Evolutionary conservation across 1,139 yeast genomes (phyloP).

Genomic region (Lodderomyces jiufengensis): DNA sequence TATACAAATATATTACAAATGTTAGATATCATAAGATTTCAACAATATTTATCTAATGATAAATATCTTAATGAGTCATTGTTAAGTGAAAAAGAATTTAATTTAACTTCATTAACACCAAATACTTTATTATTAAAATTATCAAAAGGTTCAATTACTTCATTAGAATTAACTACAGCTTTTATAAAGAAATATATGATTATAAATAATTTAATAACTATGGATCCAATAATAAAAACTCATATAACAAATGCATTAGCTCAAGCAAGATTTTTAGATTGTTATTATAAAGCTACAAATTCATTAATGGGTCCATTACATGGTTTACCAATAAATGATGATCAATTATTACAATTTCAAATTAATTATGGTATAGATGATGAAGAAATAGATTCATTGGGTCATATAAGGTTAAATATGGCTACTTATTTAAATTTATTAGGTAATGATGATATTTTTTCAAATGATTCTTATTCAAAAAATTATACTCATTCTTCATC

Average conservation of each 20-base stretch:
- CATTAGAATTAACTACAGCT: conserved; percentile 13
- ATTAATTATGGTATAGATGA: neutral
- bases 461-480: no score
- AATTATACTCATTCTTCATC: no score
- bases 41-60: neutral
- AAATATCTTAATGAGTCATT: conserved; percentile 21
- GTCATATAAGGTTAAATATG: conserved; percentile 1
- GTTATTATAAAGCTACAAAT: conserved; percentile 22
- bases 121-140: conserved; percentile 8
- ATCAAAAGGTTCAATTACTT: conserved; percentile 10
- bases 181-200: conserved; percentile 17
- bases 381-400: neutral
- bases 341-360: conserved; percentile 4
- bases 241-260: conserved; percentile 14
- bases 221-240: neutral
- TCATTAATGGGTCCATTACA: conserved; percentile 52
- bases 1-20: no score
- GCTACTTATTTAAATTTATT: no score
- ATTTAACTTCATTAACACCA: conserved; percentile 16
- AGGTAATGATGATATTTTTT: no score
- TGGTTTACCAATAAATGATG: conserved; percentile 59
- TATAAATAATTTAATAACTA: conserved; percentile 13
- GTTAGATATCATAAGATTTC: no score
- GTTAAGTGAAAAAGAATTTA: conserved; percentile 33
- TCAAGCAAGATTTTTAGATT: conserved; percentile 38